Conservation (phyloP, 805 yeast species). For the Saturnispora silvae region DNA sequence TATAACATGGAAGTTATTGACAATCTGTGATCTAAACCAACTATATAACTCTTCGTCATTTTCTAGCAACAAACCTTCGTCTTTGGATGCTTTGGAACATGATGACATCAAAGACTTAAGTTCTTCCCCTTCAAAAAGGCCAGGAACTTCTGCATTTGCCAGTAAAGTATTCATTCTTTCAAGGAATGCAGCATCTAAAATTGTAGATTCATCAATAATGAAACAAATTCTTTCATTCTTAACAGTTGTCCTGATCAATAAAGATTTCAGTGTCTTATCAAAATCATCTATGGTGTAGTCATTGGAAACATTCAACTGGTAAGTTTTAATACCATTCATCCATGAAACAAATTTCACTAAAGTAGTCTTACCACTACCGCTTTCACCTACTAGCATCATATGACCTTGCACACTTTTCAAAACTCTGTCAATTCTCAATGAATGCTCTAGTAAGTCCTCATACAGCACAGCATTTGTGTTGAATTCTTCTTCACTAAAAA, state of each 20-base stretch:
- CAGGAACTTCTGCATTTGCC: slow-evolving; percentile 90
- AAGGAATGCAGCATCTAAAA: slow-evolving; percentile 65
- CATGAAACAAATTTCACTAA: slow-evolving; percentile 77
- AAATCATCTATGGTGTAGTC: slow-evolving; percentile 52
- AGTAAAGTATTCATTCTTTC: slow-evolving; percentile 90
- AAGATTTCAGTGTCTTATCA: slow-evolving; percentile 47
- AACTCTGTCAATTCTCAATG: slow-evolving; percentile 71
- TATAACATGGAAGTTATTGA: slow-evolving; percentile 69
- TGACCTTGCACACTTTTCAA: slow-evolving; percentile 85
- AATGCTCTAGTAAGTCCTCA: slow-evolving; percentile 63
- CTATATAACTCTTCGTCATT: slow-evolving; percentile 55
- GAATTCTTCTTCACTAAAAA: slow-evolving; percentile 71
- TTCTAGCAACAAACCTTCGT: slow-evolving; percentile 55
- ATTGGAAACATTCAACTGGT: slow-evolving; percentile 46
- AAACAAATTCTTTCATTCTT: slow-evolving; percentile 57
- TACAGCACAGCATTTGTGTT: slow-evolving; percentile 51
- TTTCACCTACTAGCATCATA: slow-evolving; percentile 70
- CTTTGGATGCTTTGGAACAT: slow-evolving; percentile 46
- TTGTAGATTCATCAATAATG: slow-evolving; percentile 70
- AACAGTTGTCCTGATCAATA: slow-evolving; percentile 41
- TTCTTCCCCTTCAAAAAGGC: slow-evolving; percentile 73
- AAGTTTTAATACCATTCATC: slow-evolving; percentile 67
- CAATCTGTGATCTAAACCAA: slow-evolving; percentile 65
- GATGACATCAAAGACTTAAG: slow-evolving; percentile 37
- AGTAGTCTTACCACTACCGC: slow-evolving; percentile 74